Evolutionary conservation across 805 yeast species (phyloP), one percentile per base, ranked within the genome.

Genomic region (Dipodascus geniculatus): DNA sequence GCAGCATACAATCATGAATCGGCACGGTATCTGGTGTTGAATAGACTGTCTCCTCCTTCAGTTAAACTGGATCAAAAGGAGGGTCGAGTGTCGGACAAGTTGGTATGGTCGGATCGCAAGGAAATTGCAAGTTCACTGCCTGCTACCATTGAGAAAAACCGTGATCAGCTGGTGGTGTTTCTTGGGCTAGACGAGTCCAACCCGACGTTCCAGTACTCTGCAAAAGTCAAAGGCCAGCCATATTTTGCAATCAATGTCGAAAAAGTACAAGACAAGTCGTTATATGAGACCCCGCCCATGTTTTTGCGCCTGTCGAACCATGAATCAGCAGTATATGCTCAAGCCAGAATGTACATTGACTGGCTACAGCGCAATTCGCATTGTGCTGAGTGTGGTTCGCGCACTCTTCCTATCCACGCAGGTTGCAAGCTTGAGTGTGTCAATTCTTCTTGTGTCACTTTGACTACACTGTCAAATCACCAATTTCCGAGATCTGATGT

Each of bases 401-500:
- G 60, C 31, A 68, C 64, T 20, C 60, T 71, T 65, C 71, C 61
- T 56, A 74, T 54, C 55, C 67, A 62, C 59, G 80, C 63, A 57
- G 81, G 63, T 42, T 68, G 61, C 64, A 79, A 64, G 61, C 68
- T 56, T 54, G 63, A 51, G 48, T 74, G 69, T 58, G 78, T 64
- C 42, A 56, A 42, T 17, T 59, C 52, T 23, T 50, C 55, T 33
- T 73, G 76, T 55, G 68, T 69, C 8, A 68, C 76, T 1, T 60
- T 69, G 9, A 68, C 68, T 16, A 61, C 56, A 3, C 84, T 87
- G 20, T 81, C 87, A 48, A 90, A 91, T 64, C 81, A 86, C 22
- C 80, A 87, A 22, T 91, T 87, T 72, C 99, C 99, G 16, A 74
- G 99, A 53, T 85, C 96, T 0, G 99, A 91, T 66, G 84, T 93